phyloP scores from a whole-genome alignment of 805 yeast species.

The Cephaloascus fragrans region DNA sequence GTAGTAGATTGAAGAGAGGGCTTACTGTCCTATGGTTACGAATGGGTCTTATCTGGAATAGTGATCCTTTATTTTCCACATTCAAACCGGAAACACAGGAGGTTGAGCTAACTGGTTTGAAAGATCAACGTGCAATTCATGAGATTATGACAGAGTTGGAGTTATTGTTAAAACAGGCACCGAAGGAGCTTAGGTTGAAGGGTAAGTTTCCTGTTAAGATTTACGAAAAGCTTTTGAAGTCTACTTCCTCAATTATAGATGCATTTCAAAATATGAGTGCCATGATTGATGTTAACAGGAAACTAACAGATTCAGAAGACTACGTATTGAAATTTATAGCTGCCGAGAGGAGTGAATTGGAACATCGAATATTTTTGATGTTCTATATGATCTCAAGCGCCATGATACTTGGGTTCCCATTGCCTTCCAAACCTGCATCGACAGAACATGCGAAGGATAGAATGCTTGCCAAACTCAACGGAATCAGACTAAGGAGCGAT shows the following conservation, averaged over 20 bases:
- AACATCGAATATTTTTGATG: slow-evolving; percentile 61
- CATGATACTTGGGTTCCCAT: slow-evolving; percentile 62
- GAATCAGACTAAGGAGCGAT: slow-evolving; percentile 37
- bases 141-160: slow-evolving; percentile 52
- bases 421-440: slow-evolving; percentile 70
- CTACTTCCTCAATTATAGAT: slow-evolving; percentile 61
- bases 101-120: slow-evolving; percentile 27
- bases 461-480: slow-evolving; percentile 54
- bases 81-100: slow-evolving; percentile 14
- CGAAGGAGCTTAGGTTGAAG: slow-evolving; percentile 63
- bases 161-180: slow-evolving; percentile 55
- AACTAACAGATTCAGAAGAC: slow-evolving; percentile 40
- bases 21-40: slow-evolving; percentile 66
- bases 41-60: slow-evolving; percentile 73
- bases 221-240: slow-evolving; percentile 39
- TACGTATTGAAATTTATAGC: slow-evolving; percentile 44
- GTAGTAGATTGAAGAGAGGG: slow-evolving; percentile 56
- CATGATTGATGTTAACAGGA: slow-evolving; percentile 55
- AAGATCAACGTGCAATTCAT: slow-evolving; percentile 37
- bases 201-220: slow-evolving; percentile 55
- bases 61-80: slow-evolving; percentile 54
- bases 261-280: slow-evolving; percentile 66
- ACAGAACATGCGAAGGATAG: slow-evolving; percentile 68
- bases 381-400: slow-evolving; percentile 78
- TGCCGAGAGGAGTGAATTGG: slow-evolving; percentile 57